Evolutionary conservation across 2,329 filamentous ascomycete species (phyloP).

Genomic region (Geosmithia flava): DNA sequence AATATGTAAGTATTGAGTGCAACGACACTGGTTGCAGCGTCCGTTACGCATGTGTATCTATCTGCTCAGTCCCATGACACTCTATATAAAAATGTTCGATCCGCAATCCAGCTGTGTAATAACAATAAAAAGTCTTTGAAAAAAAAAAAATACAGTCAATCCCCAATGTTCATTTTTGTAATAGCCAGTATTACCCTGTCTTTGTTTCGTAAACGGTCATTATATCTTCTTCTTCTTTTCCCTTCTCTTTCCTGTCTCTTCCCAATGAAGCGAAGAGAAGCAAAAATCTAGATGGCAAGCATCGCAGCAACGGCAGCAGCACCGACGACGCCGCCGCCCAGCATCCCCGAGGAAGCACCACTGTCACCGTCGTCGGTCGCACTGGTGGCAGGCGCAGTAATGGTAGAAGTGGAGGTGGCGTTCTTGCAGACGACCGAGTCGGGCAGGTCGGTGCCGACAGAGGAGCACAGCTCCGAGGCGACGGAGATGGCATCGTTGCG

Average conservation of each 20-base stretch:
- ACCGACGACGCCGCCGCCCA: background rate
- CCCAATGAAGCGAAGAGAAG: too few species aligned
- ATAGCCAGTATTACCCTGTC: background rate
- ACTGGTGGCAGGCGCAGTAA: background rate
- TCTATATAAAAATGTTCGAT: too few species aligned
- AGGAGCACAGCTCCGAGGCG: conserved; percentile 24
- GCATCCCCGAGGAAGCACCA: background rate
- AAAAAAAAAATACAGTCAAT: too few species aligned
- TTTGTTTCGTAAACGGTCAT: too few species aligned
- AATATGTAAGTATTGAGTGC: too few species aligned
- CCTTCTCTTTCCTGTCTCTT: background rate
- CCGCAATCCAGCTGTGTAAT: background rate
- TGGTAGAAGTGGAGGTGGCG: background rate
- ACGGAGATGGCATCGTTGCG: conserved; percentile 21
- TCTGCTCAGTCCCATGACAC: too few species aligned
- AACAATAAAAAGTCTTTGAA: too few species aligned
- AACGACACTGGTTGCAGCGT: too few species aligned
- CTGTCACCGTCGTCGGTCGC: background rate
- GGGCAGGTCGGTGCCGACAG: conserved; percentile 20
- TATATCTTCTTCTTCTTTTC: background rate
- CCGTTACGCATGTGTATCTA: too few species aligned
- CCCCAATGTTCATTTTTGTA: too few species aligned
- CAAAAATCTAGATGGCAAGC: background rate
- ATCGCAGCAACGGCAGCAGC: background rate
- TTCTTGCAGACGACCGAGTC: conserved; percentile 21